A percentile compares a stretch with the other conserved stretches of the same genome.
Conservation (phyloP, 2,329 filamentous ascomycete species). For the Pezicula carpinea region DNA sequence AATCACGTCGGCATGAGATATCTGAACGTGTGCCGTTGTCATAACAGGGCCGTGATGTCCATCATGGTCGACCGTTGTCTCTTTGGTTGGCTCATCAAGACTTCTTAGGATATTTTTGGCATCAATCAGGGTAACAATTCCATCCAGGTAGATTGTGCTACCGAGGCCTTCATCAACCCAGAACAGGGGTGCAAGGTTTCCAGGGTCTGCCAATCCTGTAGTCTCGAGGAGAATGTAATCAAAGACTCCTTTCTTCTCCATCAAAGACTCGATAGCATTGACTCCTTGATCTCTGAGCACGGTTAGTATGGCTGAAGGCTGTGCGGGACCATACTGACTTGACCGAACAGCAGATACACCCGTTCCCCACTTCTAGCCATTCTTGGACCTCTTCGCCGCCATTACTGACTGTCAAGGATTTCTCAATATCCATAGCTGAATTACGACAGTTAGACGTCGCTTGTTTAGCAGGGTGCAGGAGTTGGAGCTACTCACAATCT, state of each 20-base stretch:
- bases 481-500: conserved; percentile 54
- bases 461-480: not conserved
- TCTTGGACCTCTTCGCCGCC: conserved; percentile 80
- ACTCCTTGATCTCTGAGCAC: conserved; percentile 75
- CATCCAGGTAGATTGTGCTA: conserved; percentile 93
- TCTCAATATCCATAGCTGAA: conserved; percentile 83
- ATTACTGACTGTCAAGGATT: conserved; percentile 86
- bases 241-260: conserved; percentile 89
- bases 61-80: conserved; percentile 46
- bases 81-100: conserved; percentile 66
- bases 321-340: conserved; percentile 55
- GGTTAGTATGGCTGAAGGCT: conserved; percentile 4
- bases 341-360: conserved; percentile 96
- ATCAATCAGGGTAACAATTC: conserved; percentile 93
- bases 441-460: conserved; percentile 2
- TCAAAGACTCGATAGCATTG: conserved; percentile 89
- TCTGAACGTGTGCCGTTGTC: conserved; percentile 92
- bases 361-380: conserved; percentile 95
- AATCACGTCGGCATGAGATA: conserved; percentile 93
- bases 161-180: conserved; percentile 97
- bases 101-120: conserved; percentile 85
- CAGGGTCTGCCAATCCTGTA: conserved; percentile 89
- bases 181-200: conserved; percentile 91
- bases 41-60: conserved; percentile 60
- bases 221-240: conserved; percentile 98